phyloP scores from a whole-genome alignment of 176 grass and related monocot genomes.

The Musa itinerans region DNA sequence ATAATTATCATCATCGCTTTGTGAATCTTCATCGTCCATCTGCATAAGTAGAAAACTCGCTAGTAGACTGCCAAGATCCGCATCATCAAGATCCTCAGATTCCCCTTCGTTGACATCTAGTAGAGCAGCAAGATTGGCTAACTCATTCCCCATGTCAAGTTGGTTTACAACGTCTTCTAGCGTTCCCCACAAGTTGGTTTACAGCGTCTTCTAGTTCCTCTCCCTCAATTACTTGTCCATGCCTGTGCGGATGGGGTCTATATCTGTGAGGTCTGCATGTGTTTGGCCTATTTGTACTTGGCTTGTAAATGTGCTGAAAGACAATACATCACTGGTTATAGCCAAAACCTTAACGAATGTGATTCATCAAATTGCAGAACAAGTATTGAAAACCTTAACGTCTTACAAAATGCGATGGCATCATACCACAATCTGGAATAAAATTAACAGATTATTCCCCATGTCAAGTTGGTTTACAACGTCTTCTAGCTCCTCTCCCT shows the following conservation, averaged over 20 bases:
- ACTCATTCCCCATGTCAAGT: background rate
- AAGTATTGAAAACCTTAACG: background rate
- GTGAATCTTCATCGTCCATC: background rate
- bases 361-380: background rate
- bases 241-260: background rate
- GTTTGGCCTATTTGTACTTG: slow-evolving; percentile 2
- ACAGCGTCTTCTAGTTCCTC: slow-evolving; percentile 3
- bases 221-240: background rate
- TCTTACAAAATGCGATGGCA: background rate
- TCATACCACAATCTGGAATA: background rate
- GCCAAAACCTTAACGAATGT: too few relatives aligned
- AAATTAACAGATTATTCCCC: too few relatives aligned
- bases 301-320: slow-evolving; percentile 13
- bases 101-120: background rate
- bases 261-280: background rate
- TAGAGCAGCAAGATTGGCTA: background rate
- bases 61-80: slow-evolving; percentile 4
- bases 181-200: background rate
- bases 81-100: background rate
- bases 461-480: too few relatives aligned
- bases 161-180: background rate
- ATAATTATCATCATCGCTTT: background rate
- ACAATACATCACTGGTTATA: background rate
- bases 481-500: slow-evolving; percentile 4
- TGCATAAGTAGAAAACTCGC: slow-evolving; percentile 13